phyloP scores from a whole-genome alignment of 2,329 filamentous ascomycete species.

The Keithomyces neogunnii region DNA sequence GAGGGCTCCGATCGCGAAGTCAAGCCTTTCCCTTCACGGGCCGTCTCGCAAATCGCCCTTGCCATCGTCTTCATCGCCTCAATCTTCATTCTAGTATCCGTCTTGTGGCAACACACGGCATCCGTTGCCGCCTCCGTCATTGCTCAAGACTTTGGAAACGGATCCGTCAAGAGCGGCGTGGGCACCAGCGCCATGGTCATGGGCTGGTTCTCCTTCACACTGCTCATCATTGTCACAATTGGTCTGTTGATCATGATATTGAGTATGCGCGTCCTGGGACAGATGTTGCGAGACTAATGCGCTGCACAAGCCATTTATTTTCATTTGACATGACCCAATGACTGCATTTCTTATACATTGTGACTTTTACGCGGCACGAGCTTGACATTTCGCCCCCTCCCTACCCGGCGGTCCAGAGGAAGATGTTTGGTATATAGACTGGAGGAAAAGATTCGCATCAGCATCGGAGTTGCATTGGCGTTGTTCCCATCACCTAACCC shows the following conservation, averaged over 20 bases:
- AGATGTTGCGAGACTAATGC: slow-evolving; percentile 32
- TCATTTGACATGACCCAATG: background rate
- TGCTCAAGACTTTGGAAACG: slow-evolving; percentile 86
- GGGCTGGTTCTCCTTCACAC: slow-evolving; percentile 92
- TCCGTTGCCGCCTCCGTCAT: slow-evolving; percentile 93
- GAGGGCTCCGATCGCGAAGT: slow-evolving; percentile 80
- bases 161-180: slow-evolving; percentile 76
- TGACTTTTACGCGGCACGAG: slow-evolving; percentile 3
- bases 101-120: slow-evolving; percentile 88
- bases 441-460: slow-evolving; percentile 16
- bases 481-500: background rate
- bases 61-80: slow-evolving; percentile 80
- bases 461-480: slow-evolving; percentile 24
- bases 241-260: slow-evolving; percentile 93
- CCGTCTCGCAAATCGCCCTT: slow-evolving; percentile 86
- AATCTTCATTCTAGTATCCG: slow-evolving; percentile 65
- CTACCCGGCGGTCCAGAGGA: slow-evolving; percentile 12
- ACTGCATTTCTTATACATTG: slow-evolving; percentile 4
- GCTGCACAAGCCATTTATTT: background rate
- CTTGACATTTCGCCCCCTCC: slow-evolving; percentile 10
- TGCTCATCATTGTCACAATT: slow-evolving; percentile 92
- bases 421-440: slow-evolving; percentile 6
- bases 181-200: slow-evolving; percentile 95
- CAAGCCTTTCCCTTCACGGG: slow-evolving; percentile 85
- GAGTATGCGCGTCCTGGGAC: slow-evolving; percentile 73